Base-by-base conservation (phyloP, 139 green algal genomes). In the Ulvella scutata region DNA sequence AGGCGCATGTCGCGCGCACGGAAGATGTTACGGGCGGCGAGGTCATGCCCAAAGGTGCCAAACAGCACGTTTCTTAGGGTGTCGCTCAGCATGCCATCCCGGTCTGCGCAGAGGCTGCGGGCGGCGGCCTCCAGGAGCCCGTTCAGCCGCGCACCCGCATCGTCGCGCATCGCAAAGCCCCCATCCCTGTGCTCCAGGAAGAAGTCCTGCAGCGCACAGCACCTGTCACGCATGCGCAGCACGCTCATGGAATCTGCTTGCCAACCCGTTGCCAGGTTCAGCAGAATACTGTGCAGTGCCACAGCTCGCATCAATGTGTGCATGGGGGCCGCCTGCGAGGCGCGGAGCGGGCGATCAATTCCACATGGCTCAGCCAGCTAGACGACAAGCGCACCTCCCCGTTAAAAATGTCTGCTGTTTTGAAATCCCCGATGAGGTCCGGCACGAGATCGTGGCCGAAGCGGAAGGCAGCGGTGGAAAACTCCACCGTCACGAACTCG, bases 141-240 rank as follows among this genome's bases (percentile, higher is more conserved):
- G 51, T 67, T 26, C 2, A 67, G 51, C 51, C 51, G 51, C 51
- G 31, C 33, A 26, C 33, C 17, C 13, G 51, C 51, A 26, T 67
- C 51, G 0, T 23, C 33, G 9, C 51, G 51, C 51, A 67, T 67
- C 51, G 51, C 51, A n/a, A n/a, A 67, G 51, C 51, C 51, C 1
- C 51, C 51, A 26, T 67, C 51, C 51, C 33, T 67, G n/a, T 67
- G 51, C 51, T 67, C 51, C 51, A 67, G 51, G 51, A 67, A 67
- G 51, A 34, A 67, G 51, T 67, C 51, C 51, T 67, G 51, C 51
- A 67, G 9, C 6, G n/a, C 51, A 67, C 20, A n/a, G 20, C 51
- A 1, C 13, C 51, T 26, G 33, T 67, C n/a, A n/a, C n/a, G n/a
- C n/a, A n/a, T n/a, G n/a, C n/a, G n/a, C n/a, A n/a, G n/a, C n/a